phyloP scores from a whole-genome alignment of 352 stramenopile species.

The Elongisporangium anandrum region DNA sequence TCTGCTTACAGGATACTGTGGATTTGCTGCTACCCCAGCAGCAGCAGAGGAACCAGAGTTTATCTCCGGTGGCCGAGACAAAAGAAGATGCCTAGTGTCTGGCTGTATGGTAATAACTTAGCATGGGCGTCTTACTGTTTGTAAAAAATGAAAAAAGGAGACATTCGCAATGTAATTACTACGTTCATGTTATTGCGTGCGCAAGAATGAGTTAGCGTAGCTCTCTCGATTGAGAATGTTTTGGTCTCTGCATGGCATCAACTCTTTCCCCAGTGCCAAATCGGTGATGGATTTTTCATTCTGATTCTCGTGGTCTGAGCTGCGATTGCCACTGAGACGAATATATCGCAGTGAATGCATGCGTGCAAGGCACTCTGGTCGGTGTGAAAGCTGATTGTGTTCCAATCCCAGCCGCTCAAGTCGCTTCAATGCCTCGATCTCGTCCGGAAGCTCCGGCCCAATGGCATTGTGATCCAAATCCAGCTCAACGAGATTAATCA shows the following conservation, averaged over 20 bases:
- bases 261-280: background rate
- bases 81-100: conserved; percentile 5
- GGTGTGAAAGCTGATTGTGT: conserved; percentile 33
- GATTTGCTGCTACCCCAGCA: conserved; percentile 5
- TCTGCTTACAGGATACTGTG: conserved; percentile 26
- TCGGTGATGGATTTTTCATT: background rate
- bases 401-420: conserved; percentile 64
- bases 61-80: background rate
- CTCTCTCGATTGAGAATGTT: conserved; percentile 17
- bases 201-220: background rate
- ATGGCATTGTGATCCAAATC: conserved; percentile 66
- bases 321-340: conserved; percentile 46
- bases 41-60: background rate
- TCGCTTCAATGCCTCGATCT: conserved; percentile 30
- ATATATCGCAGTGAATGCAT: conserved; percentile 38
- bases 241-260: conserved; percentile 16
- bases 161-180: background rate
- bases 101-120: background rate
- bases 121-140: background rate
- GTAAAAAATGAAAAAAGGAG: background rate
- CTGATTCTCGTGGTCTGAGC: conserved; percentile 1
- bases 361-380: conserved; percentile 16
- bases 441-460: conserved; percentile 26
- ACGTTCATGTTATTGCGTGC: too few species aligned
- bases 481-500: conserved; percentile 57